These are phyloP conservation scores for Taxillus chinensis DNA, from an alignment of 164 flowering plant genomes.

Conservation along the genomic window DNA sequence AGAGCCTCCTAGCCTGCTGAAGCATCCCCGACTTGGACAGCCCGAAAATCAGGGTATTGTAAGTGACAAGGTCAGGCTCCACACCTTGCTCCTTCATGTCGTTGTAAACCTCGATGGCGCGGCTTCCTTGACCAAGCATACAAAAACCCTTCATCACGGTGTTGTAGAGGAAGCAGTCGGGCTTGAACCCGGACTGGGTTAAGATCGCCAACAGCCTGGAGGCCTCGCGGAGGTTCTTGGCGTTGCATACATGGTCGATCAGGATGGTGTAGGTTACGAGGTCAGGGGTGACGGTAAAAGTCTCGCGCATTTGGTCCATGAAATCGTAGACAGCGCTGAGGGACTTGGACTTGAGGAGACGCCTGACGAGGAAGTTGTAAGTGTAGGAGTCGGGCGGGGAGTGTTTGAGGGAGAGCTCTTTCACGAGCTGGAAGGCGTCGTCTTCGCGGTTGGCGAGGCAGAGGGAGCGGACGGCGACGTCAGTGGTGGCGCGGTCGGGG, in stretches of 20 bases:
- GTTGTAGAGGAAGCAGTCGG: constrained; percentile 78
- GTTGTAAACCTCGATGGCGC: constrained; percentile 63
- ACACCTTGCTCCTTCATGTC: constrained; percentile 73
- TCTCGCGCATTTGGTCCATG: constrained; percentile 38
- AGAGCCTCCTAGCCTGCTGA: constrained; percentile 50
- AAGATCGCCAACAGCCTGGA: constrained; percentile 44
- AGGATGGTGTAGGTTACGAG: constrained; percentile 77
- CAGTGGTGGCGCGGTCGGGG: constrained; percentile 53
- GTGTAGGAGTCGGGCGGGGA: constrained; percentile 48
- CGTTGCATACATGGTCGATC: constrained; percentile 74
- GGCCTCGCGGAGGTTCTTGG: constrained; percentile 72
- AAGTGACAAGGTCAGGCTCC: constrained; percentile 72
- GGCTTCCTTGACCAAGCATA: constrained; percentile 42
- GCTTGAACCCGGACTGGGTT: constrained; percentile 55
- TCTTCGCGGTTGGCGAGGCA: constrained; percentile 40
- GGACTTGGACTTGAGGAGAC: constrained; percentile 45
- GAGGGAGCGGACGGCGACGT: constrained; percentile 59
- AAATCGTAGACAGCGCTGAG: constrained; percentile 48
- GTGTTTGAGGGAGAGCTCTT: constrained; percentile 39
- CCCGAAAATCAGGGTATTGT: constrained; percentile 81
- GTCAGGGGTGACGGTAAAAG: constrained; percentile 43
- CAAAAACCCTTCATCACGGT: constrained; percentile 92
- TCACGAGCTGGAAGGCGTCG: constrained; percentile 44
- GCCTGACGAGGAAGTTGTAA: constrained; percentile 63
- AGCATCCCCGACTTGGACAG: constrained; percentile 72